phyloP scores from a whole-genome alignment of 1,284 basidiomycete genomes.

The Microstroma glucosiphilum region DNA sequence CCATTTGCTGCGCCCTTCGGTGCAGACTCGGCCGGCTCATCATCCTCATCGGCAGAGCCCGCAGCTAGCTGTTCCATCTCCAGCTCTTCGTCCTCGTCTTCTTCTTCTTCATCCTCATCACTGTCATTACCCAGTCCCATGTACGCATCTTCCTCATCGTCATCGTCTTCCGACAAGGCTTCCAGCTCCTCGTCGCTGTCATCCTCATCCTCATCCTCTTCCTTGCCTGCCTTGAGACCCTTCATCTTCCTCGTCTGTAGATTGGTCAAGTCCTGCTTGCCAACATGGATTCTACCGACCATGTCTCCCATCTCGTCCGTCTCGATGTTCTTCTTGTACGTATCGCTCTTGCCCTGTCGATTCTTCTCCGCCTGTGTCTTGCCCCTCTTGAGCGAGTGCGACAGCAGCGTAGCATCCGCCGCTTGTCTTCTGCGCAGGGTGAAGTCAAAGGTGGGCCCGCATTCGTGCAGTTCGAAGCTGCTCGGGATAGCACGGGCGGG shows the following conservation, averaged over 20 bases:
- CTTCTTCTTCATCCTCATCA: slow-evolving; percentile 7
- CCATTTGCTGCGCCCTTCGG: not conserved
- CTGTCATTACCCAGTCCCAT: not conserved
- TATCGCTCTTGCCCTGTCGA: slow-evolving; percentile 64
- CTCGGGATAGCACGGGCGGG: slow-evolving; percentile 1
- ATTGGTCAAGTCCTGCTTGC: slow-evolving; percentile 76
- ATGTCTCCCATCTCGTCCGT: slow-evolving; percentile 98
- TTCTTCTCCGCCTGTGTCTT: slow-evolving; percentile 68
- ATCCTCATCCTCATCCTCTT: slow-evolving; percentile 3
- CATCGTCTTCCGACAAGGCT: slow-evolving; percentile 10
- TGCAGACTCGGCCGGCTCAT: slow-evolving; percentile 5
- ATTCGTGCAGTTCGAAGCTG: slow-evolving; percentile 64
- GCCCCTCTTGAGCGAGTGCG: slow-evolving; percentile 71
- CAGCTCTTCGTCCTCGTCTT: slow-evolving; percentile 13
- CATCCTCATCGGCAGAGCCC: slow-evolving; percentile 7
- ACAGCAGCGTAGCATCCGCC: slow-evolving; percentile 72
- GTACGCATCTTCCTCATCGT: not conserved
- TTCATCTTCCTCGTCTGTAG: slow-evolving; percentile 90
- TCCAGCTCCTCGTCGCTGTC: slow-evolving; percentile 11
- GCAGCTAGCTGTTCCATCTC: not conserved
- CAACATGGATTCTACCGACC: slow-evolving; percentile 81
- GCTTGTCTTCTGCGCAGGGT: slow-evolving; percentile 67
- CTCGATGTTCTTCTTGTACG: slow-evolving; percentile 74
- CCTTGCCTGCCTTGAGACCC: slow-evolving; percentile 60
- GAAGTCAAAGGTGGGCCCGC: slow-evolving; percentile 88